Evolutionary conservation across 495 filamentous ascomycete genomes (phyloP).

Genomic region (Neurospora cerealis): DNA sequence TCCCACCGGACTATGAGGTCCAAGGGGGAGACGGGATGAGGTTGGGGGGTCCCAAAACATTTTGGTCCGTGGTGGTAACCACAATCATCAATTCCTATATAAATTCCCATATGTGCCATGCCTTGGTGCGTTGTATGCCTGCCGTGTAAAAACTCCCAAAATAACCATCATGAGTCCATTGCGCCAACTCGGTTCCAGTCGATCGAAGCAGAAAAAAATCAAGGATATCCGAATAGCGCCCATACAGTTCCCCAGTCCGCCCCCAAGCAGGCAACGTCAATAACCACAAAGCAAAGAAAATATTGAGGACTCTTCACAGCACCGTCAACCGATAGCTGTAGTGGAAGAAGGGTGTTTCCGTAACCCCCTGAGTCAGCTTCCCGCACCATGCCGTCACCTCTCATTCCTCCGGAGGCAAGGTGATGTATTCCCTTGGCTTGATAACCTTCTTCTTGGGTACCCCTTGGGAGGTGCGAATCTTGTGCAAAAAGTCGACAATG

Average conservation of each 20-base stretch:
- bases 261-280: background rate
- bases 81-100: background rate
- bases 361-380: background rate
- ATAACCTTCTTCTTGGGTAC: slow-evolving; percentile 17
- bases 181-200: background rate
- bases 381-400: background rate
- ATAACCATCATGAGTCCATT: background rate
- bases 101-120: background rate
- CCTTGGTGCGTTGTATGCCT: background rate
- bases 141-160: background rate
- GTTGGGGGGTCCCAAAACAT: background rate
- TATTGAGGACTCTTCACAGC: background rate
- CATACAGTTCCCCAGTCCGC: background rate
- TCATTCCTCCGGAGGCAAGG: background rate
- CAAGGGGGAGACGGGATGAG: background rate
- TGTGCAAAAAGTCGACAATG: slow-evolving; percentile 80
- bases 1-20: background rate
- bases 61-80: background rate
- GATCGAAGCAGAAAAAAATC: background rate
- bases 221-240: background rate
- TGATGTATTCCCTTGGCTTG: background rate
- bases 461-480: slow-evolving; percentile 42
- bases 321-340: background rate
- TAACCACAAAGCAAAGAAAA: background rate
- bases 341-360: background rate